Percentiles rank a stretch among this genome's conserved stretches.
These are phyloP conservation scores for Apostasia ramifera DNA, from an alignment of 106 monocot species.

Conservation along the genomic window DNA sequence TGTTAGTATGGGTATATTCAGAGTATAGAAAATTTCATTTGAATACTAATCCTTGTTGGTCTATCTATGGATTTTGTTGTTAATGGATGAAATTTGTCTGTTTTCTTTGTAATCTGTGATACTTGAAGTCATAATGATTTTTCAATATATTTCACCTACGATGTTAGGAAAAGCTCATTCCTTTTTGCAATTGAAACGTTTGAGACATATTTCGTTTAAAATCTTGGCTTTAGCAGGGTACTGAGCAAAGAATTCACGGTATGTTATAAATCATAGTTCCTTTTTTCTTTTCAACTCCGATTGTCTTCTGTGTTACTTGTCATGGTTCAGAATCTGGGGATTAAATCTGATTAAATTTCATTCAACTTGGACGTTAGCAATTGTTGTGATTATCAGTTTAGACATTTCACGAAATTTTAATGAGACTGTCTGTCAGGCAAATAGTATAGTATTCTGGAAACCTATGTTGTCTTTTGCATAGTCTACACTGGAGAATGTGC, in stretches of 20 bases:
- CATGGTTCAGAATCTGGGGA: not conserved
- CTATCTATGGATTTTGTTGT: not conserved
- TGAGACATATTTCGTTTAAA: not conserved
- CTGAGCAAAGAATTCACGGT: not conserved
- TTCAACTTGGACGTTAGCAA: not conserved
- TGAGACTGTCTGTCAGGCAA: not conserved
- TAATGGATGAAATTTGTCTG: not conserved
- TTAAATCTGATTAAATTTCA: not conserved
- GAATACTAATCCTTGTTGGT: not conserved
- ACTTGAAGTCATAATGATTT: not conserved
- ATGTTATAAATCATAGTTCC: not conserved
- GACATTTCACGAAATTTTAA: not conserved
- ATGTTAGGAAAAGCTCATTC: not conserved
- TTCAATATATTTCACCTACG: not conserved
- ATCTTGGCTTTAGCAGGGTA: not conserved
- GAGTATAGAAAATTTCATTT: too few species aligned
- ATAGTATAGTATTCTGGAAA: not conserved
- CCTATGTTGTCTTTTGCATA: not conserved
- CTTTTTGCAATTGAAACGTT: not conserved
- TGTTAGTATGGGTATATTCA: too few species aligned
- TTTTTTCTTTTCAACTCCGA: not conserved
- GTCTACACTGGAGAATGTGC: not conserved
- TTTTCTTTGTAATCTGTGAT: not conserved
- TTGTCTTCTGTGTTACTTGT: not conserved
- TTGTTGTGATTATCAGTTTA: not conserved